Evolutionary conservation across 176 grass and related monocot species (phyloP).

Genomic region (Aegilops sharonensis): DNA sequence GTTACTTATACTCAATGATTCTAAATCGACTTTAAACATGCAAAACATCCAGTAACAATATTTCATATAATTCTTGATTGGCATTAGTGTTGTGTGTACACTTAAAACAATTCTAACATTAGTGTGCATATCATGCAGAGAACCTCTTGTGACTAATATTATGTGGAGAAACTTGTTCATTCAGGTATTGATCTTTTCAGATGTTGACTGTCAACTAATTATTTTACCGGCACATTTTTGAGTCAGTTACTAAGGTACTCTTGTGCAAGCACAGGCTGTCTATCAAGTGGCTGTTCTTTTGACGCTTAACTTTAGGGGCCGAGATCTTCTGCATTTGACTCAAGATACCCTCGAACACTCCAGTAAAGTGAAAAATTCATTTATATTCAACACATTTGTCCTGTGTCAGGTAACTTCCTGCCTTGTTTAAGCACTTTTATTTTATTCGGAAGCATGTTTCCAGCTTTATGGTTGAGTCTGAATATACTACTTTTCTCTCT

Average conservation of each 20-base stretch:
- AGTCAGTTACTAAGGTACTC: neutral
- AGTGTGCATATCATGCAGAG: slow-evolving; percentile 45
- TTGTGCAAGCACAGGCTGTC: slow-evolving; percentile 62
- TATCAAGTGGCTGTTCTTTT: slow-evolving; percentile 89
- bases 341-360: slow-evolving; percentile 48
- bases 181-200: slow-evolving; percentile 56
- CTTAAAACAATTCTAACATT: slow-evolving; percentile 15
- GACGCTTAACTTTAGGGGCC: slow-evolving; percentile 72
- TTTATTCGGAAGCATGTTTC: neutral
- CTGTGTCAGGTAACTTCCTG: slow-evolving; percentile 66
- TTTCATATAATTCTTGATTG: neutral
- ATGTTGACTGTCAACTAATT: slow-evolving; percentile 4
- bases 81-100: neutral
- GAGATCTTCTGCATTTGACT: slow-evolving; percentile 57
- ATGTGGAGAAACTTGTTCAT: slow-evolving; percentile 97
- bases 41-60: neutral
- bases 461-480: neutral
- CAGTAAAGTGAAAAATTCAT: slow-evolving; percentile 87
- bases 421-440: neutral
- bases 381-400: slow-evolving; percentile 98
- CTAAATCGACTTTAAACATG: neutral
- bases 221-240: neutral
- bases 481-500: neutral
- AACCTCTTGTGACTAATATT: slow-evolving; percentile 87
- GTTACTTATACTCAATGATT: neutral